A percentile compares a stretch with the other conserved stretches of the same genome.
Evolutionary conservation across 1,139 yeast species (phyloP).

Genomic region (Yamadazyma friedrichii): DNA sequence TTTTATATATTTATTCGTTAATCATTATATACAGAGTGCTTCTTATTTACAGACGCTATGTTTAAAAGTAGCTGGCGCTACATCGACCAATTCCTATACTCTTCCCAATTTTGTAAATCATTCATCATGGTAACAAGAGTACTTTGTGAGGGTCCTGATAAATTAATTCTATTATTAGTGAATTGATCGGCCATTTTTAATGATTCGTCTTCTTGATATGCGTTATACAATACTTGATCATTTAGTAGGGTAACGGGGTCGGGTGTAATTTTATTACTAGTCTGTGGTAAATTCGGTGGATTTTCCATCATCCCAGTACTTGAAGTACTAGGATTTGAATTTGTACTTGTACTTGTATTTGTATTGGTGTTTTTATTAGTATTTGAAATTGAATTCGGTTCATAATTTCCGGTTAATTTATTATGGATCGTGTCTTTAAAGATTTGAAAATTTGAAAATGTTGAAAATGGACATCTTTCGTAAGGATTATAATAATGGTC

Average conservation of each 20-base stretch:
- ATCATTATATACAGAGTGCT: not conserved
- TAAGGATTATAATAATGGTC: conserved; percentile 16
- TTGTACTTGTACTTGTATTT: not conserved
- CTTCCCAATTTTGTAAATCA: conserved; percentile 27
- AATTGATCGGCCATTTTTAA: conserved; percentile 4
- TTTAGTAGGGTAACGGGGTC: not conserved
- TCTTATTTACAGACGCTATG: too few relatives aligned
- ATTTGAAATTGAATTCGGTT: not conserved
- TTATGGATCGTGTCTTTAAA: conserved; percentile 5
- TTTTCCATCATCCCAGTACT: not conserved
- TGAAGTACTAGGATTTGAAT: not conserved
- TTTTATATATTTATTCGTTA: conserved; percentile 1
- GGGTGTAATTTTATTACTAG: not conserved
- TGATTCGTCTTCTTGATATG: not conserved
- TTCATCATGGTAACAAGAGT: conserved; percentile 20
- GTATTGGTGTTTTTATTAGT: not conserved
- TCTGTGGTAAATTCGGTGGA: not conserved
- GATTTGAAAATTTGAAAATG: conserved; percentile 7
- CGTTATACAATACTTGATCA: not conserved
- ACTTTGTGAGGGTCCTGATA: conserved; percentile 17
- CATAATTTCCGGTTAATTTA: not conserved
- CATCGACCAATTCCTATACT: conserved; percentile 18
- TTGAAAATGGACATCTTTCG: conserved; percentile 8
- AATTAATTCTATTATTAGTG: conserved; percentile 16
- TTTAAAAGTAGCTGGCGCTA: not conserved